Conservation (phyloP, 2,329 filamentous ascomycete genomes). For the Paraphoma chrysanthemicola region DNA sequence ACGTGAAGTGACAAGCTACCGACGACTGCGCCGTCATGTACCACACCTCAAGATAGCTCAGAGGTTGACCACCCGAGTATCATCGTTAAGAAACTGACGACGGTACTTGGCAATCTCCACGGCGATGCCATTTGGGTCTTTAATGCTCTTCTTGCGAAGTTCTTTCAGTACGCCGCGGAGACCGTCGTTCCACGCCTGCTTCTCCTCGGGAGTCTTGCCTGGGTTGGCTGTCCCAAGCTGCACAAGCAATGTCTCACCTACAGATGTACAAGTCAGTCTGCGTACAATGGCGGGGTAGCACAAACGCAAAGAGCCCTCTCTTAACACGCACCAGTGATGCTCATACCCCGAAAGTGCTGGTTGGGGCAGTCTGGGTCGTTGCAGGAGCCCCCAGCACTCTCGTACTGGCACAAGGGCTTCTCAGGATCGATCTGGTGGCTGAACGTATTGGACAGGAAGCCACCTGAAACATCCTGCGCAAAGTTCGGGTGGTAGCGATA, state of each 20-base stretch:
- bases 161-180: conserved; percentile 46
- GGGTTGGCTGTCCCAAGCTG: conserved; percentile 71
- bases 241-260: conserved; percentile 77
- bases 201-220: conserved; percentile 67
- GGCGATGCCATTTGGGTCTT: conserved; percentile 49
- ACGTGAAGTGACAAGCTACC: conserved; percentile 1
- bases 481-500: conserved; percentile 90
- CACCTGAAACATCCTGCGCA: conserved; percentile 71
- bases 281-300: conserved; percentile 42
- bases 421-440: conserved; percentile 86
- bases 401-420: conserved; percentile 77
- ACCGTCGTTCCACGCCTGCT: conserved; percentile 55
- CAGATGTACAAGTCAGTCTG: conserved; percentile 46
- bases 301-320: conserved; percentile 22
- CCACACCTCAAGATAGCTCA: conserved; percentile 13
- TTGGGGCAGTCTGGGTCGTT: conserved; percentile 74
- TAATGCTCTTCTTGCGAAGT: conserved; percentile 45
- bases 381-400: conserved; percentile 75
- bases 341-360: conserved; percentile 81
- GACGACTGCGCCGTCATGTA: neutral
- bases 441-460: conserved; percentile 89
- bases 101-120: conserved; percentile 48
- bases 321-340: conserved; percentile 73
- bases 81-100: conserved; percentile 50
- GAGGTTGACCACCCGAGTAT: conserved; percentile 48